Percentiles rank a stretch among this genome's conserved stretches.
These are phyloP conservation scores for Curvularia eragrostidis DNA, from an alignment of 2,329 filamentous ascomycete species.

Conservation along the genomic window DNA sequence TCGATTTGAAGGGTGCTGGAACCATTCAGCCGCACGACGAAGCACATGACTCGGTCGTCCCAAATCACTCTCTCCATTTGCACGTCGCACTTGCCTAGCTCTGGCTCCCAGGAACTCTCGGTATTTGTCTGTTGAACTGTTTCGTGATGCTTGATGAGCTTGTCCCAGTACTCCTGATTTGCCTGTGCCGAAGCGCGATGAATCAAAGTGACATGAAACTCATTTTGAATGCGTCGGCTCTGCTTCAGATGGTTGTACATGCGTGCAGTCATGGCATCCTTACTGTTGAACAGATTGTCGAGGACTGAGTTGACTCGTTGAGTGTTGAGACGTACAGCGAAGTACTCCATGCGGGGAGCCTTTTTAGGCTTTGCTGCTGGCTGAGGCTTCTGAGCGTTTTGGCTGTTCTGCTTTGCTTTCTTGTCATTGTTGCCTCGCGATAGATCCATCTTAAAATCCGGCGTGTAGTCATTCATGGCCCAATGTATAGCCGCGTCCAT, in stretches of 20 bases:
- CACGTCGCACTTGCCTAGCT: constrained; percentile 70
- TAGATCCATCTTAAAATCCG: constrained; percentile 77
- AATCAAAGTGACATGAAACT: constrained; percentile 94
- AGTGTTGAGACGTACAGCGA: constrained; percentile 64
- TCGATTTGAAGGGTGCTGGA: constrained; percentile 30
- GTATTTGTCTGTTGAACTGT: constrained; percentile 39
- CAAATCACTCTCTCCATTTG: constrained; percentile 74
- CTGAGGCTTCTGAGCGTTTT: constrained; percentile 29
- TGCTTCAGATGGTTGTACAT: constrained; percentile 80
- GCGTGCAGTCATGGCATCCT: constrained; percentile 61
- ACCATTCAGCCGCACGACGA: constrained; percentile 71
- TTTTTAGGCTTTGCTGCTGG: constrained; percentile 57
- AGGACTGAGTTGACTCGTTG: constrained; percentile 65
- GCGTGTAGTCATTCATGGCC: constrained; percentile 78
- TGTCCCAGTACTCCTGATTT: constrained; percentile 75
- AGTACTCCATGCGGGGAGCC: constrained; percentile 66
- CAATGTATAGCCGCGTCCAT: constrained; percentile 80
- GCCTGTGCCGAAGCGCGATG: constrained; percentile 72
- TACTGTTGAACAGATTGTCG: constrained; percentile 70
- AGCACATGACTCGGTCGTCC: constrained; percentile 87
- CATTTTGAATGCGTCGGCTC: constrained; percentile 75
- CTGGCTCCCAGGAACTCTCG: constrained; percentile 54
- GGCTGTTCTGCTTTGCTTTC: constrained; percentile 29
- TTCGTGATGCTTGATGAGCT: constrained; percentile 68
- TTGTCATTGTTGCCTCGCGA: constrained; percentile 55